Evolutionary conservation across 139 green algal genomes (phyloP), one percentile per base, ranked within the genome.

Genomic region (Ostreobium quekettii): DNA sequence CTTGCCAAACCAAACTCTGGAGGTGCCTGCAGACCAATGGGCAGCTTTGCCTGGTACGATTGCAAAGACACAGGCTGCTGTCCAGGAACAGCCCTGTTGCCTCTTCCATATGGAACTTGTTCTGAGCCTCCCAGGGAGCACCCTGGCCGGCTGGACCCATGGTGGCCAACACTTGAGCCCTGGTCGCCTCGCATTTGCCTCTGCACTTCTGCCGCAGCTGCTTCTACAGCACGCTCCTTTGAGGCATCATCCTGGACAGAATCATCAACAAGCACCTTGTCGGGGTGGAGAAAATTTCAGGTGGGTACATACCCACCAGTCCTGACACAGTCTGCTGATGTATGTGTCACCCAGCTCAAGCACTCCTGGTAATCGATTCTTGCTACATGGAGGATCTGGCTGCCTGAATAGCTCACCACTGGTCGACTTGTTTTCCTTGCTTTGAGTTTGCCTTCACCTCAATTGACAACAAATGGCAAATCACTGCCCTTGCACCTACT

Each of bases 181-280:
- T 53, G 78, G 66, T 59, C n/a, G 28, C 70, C 72, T 28, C 75
- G 64, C 47, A 84, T 33, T 5, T 82, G 70, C 1, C 28, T 28
- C 32, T 77, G 66, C 3, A 85, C 64, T 47, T 85, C 79, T 0
- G 36, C 46, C 15, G 71, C 75, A 2, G 78, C 81, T 28, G 66
- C 61, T 26, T 70, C 71, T 30, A 87, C 81, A 3, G 71, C 66
- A n/a, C 47, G 47, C 49, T 74, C 53, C 64, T 80, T 76, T 19
- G 73, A 57, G 15, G 75, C 71, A 2, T 85, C 78, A 19, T 70
- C 75, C 78, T 87, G 76, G 35, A 68, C n/a, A 6, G 38, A 19
- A 19, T 22, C 24, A 36, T 5, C 32, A 3, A 8, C 26, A 6
- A 6, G 49, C 15, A 29, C 24, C 28, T 60, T 4, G 28, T 53